Conservation (phyloP, 164 flowering plant species). For the Stephania cephalantha region DNA sequence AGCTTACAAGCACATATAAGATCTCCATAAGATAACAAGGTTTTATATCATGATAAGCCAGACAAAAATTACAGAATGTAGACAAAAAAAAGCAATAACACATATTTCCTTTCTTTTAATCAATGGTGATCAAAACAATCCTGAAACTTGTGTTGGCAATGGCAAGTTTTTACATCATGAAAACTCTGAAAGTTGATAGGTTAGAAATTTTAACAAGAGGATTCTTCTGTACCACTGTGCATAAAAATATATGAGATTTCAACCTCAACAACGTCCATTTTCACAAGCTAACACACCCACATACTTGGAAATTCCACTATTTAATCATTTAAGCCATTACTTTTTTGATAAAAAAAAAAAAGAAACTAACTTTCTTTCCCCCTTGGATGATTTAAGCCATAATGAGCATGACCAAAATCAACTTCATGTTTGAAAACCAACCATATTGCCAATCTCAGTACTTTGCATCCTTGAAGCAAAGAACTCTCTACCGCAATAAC, state of each 20-base stretch:
- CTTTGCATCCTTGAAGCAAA: not conserved
- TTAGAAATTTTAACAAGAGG: not conserved
- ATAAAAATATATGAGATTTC: too few relatives aligned
- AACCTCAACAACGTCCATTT: too few relatives aligned
- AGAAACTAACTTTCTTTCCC: not conserved
- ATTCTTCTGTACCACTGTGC: not conserved
- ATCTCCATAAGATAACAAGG: not conserved
- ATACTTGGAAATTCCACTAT: not conserved
- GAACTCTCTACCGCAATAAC: not conserved
- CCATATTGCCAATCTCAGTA: not conserved
- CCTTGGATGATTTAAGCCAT: not conserved
- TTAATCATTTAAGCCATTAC: not conserved
- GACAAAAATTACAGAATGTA: not conserved
- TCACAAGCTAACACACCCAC: not conserved
- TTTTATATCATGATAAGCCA: too few relatives aligned
- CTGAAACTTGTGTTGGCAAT: not conserved
- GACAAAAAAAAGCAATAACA: not conserved
- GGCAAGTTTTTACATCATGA: not conserved
- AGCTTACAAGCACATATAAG: not conserved
- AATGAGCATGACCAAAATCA: not conserved
- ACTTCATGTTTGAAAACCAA: not conserved
- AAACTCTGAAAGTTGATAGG: too few relatives aligned
- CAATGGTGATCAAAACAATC: not conserved
- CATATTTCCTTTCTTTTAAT: not conserved
- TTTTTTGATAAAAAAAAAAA: too few relatives aligned